A percentile compares a stretch with the other conserved stretches of the same genome.
phyloP scores from a whole-genome alignment of 305 asterid genomes.

The Coffea humblotiana region DNA sequence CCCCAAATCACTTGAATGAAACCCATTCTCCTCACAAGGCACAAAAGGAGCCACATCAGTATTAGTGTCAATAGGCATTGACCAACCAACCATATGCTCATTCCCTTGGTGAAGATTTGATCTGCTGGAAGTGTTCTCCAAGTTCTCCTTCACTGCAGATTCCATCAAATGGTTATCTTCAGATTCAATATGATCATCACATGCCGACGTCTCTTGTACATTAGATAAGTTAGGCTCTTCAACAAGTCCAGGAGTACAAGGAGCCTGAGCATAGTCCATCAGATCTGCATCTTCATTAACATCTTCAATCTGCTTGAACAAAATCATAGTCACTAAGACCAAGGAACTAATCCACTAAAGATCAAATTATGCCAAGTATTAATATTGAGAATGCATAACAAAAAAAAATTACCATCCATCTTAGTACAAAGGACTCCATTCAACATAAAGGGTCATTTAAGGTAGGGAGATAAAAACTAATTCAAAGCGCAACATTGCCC shows the following conservation, averaged over 20 bases:
- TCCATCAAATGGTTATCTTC: conserved; percentile 57
- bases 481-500: conserved; percentile 1
- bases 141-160: conserved; percentile 39
- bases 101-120: conserved; percentile 30
- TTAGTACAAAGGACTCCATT: background rate
- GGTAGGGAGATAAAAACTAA: background rate
- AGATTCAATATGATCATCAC: conserved; percentile 77
- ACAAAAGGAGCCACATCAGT: conserved; percentile 35
- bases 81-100: conserved; percentile 43
- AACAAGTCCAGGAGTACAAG: conserved; percentile 86
- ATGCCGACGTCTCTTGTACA: conserved; percentile 76
- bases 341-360: background rate
- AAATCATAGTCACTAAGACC: conserved; percentile 8
- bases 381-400: conserved; percentile 5
- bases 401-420: background rate
- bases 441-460: background rate
- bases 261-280: conserved; percentile 91
- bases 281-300: conserved; percentile 50
- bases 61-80: conserved; percentile 36
- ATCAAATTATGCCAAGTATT: background rate
- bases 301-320: conserved; percentile 48
- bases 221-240: conserved; percentile 84
- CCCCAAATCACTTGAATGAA: conserved; percentile 39
- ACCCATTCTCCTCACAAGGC: conserved; percentile 45
- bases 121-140: conserved; percentile 28